Conservation (phyloP, 2,329 filamentous ascomycete species). For the Trichocomaceae sp. region DNA sequence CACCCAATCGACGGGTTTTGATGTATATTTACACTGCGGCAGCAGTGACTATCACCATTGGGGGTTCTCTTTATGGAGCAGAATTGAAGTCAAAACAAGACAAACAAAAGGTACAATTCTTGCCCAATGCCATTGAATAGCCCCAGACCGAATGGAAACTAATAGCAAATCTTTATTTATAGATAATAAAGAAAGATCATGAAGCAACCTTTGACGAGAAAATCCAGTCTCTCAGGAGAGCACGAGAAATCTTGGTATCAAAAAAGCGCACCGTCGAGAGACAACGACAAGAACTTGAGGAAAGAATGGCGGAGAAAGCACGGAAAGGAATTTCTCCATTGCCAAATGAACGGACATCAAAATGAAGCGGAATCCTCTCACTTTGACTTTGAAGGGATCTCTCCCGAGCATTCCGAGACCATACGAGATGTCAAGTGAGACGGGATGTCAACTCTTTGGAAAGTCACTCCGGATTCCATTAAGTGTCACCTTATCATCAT, state of each 20-base stretch:
- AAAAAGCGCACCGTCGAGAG: slow-evolving; percentile 50
- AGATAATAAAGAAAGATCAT: slow-evolving; percentile 43
- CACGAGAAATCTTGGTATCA: slow-evolving; percentile 43
- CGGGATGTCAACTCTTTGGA: background rate
- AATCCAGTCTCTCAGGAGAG: slow-evolving; percentile 48
- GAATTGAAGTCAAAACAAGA: slow-evolving; percentile 51
- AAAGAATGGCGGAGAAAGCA: slow-evolving; percentile 35
- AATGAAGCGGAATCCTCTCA: background rate
- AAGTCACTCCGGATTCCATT: background rate
- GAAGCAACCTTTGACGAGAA: slow-evolving; percentile 49
- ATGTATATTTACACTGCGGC: slow-evolving; percentile 50
- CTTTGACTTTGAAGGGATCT: background rate
- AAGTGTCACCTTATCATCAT: background rate
- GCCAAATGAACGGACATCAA: background rate
- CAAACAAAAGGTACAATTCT: slow-evolving; percentile 41
- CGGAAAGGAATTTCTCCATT: slow-evolving; percentile 14
- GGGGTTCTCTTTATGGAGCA: slow-evolving; percentile 55
- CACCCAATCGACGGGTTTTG: slow-evolving; percentile 35
- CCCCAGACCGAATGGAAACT: background rate
- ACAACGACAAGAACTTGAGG: slow-evolving; percentile 49
- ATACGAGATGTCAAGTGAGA: background rate
- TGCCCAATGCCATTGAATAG: background rate
- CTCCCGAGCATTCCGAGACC: background rate
- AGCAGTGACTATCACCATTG: slow-evolving; percentile 51
- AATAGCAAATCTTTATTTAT: background rate